Conservation (phyloP, 768 basidiomycete genomes). For the Rhizopogon vesiculosus region DNA sequence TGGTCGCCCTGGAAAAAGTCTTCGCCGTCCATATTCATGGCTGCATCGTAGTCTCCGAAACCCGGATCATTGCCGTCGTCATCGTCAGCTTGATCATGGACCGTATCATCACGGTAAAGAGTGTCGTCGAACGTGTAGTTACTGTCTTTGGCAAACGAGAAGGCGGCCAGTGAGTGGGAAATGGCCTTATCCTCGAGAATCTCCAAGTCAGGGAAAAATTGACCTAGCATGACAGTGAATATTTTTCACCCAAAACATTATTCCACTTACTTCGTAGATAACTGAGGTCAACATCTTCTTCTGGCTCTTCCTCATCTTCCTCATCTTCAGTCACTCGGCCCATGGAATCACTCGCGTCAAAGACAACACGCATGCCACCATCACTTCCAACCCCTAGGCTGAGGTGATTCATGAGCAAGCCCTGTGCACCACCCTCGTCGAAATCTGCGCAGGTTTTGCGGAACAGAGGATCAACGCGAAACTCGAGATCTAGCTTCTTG, state of each 20-base stretch:
- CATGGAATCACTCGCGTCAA: conserved; percentile 92
- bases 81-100: conserved; percentile 29
- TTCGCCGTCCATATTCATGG: conserved; percentile 38
- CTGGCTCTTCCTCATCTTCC: conserved; percentile 57
- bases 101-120: conserved; percentile 54
- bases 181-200: conserved; percentile 67
- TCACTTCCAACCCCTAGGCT: conserved; percentile 72
- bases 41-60: conserved; percentile 18
- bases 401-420: conserved; percentile 95
- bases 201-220: conserved; percentile 71
- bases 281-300: conserved; percentile 62
- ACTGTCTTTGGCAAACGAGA: conserved; percentile 74
- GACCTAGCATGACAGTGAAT: conserved; percentile 33
- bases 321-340: conserved; percentile 75
- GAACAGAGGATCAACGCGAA: conserved; percentile 94
- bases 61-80: conserved; percentile 22
- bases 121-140: conserved; percentile 56
- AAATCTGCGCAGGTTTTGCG: conserved; percentile 98
- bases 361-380: conserved; percentile 84
- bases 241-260: neutral
- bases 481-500: conserved; percentile 95
- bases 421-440: conserved; percentile 96
- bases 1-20: conserved; percentile 70
- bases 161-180: conserved; percentile 73
- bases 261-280: conserved; percentile 51